These are phyloP conservation scores for Bipolaris sorokiniana DNA, from an alignment of 2,329 filamentous ascomycete genomes.

Conservation along the genomic window DNA sequence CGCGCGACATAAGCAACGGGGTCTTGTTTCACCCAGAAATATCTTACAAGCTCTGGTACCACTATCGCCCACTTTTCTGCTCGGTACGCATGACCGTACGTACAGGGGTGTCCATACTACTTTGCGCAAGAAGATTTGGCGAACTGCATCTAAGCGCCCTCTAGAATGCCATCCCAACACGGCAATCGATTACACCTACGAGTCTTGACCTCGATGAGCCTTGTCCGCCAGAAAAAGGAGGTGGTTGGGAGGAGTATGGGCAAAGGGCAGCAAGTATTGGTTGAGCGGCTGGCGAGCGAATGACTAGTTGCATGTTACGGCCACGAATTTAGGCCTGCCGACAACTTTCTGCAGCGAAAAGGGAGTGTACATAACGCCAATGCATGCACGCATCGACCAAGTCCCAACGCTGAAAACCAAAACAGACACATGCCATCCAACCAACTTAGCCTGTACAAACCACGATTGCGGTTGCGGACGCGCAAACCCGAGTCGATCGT, in stretches of 20 bases:
- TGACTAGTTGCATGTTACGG: constrained; percentile 27
- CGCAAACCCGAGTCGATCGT: neutral
- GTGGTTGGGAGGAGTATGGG: constrained; percentile 2
- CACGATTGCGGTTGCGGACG: constrained; percentile 8
- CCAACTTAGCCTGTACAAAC: constrained; percentile 33
- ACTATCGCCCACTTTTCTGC: constrained; percentile 22
- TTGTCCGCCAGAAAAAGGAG: neutral
- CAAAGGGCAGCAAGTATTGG: constrained; percentile 2
- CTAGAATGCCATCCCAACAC: constrained; percentile 5
- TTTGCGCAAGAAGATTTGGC: constrained; percentile 9
- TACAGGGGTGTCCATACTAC: constrained; percentile 31
- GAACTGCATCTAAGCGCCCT: constrained; percentile 32
- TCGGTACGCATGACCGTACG: constrained; percentile 30
- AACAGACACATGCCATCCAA: constrained; percentile 11
- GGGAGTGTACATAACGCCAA: constrained; percentile 37
- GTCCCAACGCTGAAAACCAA: constrained; percentile 18
- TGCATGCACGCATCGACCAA: constrained; percentile 37
- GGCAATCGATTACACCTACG: constrained; percentile 6
- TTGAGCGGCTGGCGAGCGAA: constrained; percentile 14
- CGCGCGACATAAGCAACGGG: constrained; percentile 39
- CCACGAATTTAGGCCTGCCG: constrained; percentile 23
- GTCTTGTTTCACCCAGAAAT: constrained; percentile 39
- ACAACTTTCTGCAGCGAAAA: constrained; percentile 31
- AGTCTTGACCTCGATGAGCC: constrained; percentile 2
- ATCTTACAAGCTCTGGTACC: constrained; percentile 26